phyloP scores from a whole-genome alignment of 495 filamentous ascomycete species.

The Apiosordaria backusii region DNA sequence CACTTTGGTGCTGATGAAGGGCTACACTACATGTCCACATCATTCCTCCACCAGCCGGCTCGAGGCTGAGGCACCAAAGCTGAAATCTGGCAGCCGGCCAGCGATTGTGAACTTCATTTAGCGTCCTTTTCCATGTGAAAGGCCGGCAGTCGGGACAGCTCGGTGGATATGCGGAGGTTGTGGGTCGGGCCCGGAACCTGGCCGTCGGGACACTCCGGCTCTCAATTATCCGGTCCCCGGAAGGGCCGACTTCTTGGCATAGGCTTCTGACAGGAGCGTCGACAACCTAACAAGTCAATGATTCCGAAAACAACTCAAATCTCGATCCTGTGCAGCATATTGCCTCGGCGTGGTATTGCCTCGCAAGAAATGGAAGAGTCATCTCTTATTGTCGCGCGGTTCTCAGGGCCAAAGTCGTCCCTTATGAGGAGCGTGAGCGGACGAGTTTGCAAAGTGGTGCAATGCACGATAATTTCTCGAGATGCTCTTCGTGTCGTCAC shows the following conservation, averaged over 20 bases:
- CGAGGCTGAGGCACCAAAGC: background rate
- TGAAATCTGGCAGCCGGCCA: background rate
- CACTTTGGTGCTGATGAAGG: background rate
- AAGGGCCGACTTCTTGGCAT: background rate
- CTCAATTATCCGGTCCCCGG: background rate
- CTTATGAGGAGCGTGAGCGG: background rate
- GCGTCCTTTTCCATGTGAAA: background rate
- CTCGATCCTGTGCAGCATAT: background rate
- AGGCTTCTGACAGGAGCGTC: background rate
- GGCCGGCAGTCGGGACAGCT: background rate
- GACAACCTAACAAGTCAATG: background rate
- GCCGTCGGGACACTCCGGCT: background rate
- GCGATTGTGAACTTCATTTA: background rate
- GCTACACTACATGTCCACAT: background rate
- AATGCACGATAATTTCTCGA: conserved; percentile 12
- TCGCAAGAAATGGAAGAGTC: background rate
- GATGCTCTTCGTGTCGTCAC: background rate
- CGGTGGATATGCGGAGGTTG: background rate
- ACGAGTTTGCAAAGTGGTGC: conserved; percentile 5
- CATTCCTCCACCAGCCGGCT: background rate
- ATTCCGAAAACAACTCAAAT: background rate
- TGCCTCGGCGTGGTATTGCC: background rate
- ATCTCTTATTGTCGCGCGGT: conserved; percentile 4
- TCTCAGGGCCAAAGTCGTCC: background rate
- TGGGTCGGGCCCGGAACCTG: background rate